Evolutionary conservation across 768 basidiomycete species (phyloP).

Genomic region (Podaxis rugospora): DNA sequence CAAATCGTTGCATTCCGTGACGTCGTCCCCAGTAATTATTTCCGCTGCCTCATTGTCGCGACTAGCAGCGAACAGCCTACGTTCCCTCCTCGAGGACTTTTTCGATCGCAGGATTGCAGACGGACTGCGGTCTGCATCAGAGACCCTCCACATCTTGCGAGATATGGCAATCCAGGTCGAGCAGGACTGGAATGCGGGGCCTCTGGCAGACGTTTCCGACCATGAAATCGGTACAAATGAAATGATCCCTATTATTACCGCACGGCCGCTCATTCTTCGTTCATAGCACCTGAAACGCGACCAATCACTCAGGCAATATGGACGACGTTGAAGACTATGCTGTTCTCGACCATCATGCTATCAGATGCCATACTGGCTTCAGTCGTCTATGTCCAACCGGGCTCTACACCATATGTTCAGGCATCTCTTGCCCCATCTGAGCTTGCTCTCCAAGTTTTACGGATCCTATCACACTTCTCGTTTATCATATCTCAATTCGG

Average conservation of each 20-base stretch:
- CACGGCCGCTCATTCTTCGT: constrained; percentile 5
- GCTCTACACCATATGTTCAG: constrained; percentile 14
- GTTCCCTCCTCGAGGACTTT: constrained; percentile 29
- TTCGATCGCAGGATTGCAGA: constrained; percentile 24
- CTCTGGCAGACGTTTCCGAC: constrained; percentile 30
- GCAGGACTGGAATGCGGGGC: constrained; percentile 40
- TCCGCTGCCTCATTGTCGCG: constrained; percentile 31
- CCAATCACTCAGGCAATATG: constrained; percentile 50
- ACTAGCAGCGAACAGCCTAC: constrained; percentile 29
- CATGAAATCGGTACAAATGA: constrained; percentile 25
- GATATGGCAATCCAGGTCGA: constrained; percentile 41
- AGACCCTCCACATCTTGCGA: constrained; percentile 27
- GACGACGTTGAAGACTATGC: constrained; percentile 65
- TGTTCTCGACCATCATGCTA: constrained; percentile 74
- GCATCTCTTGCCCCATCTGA: constrained; percentile 31
- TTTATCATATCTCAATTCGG: constrained; percentile 82
- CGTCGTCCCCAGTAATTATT: constrained; percentile 30
- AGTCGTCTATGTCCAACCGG: constrained; percentile 47
- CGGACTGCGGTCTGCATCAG: constrained; percentile 24
- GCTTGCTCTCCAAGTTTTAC: constrained; percentile 52
- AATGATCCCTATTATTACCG: constrained; percentile 1
- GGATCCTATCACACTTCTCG: constrained; percentile 60
- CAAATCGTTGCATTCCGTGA: constrained; percentile 30
- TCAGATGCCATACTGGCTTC: constrained; percentile 56
- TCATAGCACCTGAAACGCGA: constrained; percentile 38